These are phyloP conservation scores for Mortierella sp. DNA, from an alignment of 371 early-diverging fungal species.

Conservation along the genomic window DNA sequence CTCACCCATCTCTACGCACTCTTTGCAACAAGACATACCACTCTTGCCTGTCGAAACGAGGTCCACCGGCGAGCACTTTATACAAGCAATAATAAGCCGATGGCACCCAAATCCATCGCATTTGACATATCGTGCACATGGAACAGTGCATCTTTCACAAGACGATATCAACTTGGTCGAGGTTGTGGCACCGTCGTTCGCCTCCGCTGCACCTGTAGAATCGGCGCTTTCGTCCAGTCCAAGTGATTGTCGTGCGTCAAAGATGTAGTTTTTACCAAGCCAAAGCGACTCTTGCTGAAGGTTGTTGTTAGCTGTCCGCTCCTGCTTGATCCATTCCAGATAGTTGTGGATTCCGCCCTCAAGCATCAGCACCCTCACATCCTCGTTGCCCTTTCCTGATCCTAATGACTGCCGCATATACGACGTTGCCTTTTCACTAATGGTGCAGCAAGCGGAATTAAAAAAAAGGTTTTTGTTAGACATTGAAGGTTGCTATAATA, in stretches of 20 bases:
- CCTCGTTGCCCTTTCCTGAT: constrained; percentile 9
- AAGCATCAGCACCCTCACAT: constrained; percentile 71
- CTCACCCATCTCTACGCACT: constrained; percentile 47
- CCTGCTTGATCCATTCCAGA: constrained; percentile 74
- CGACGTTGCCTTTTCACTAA: constrained; percentile 78
- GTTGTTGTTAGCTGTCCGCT: constrained; percentile 15
- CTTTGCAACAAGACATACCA: constrained; percentile 42
- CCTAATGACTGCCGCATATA: constrained; percentile 68
- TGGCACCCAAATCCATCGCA: constrained; percentile 56
- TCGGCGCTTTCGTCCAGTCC: constrained; percentile 22
- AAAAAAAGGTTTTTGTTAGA: too few relatives aligned
- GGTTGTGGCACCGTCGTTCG: not conserved
- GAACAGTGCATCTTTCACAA: constrained; percentile 25
- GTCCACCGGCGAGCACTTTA: constrained; percentile 33
- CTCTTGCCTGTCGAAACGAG: constrained; percentile 14
- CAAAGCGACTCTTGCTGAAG: constrained; percentile 58
- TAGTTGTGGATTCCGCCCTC: constrained; percentile 86
- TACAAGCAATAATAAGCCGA: constrained; percentile 44
- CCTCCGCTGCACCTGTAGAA: not conserved
- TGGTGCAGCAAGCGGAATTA: constrained; percentile 10
- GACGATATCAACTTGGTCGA: constrained; percentile 18
- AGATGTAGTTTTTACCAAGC: constrained; percentile 80
- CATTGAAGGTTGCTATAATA: too few relatives aligned
- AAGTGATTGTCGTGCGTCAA: constrained; percentile 76
- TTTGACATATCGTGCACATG: constrained; percentile 54